Base-by-base conservation (phyloP, 2,329 filamentous ascomycete species). In the Trichoderma polysporum region DNA sequence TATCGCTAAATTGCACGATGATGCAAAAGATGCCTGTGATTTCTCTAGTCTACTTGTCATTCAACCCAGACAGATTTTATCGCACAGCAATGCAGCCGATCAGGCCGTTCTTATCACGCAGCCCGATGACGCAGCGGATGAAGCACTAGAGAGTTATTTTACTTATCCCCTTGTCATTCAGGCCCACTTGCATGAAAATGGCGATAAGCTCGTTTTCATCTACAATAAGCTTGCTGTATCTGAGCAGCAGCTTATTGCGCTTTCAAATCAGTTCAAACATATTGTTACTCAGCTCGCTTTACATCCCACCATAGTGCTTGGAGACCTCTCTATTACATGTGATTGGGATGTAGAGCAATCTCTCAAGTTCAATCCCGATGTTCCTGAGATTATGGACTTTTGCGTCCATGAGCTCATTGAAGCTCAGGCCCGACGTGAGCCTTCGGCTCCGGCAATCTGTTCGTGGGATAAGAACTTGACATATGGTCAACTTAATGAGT, bases 351-450 rank as follows among this genome's bases (percentile, higher is more conserved):
- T 64, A 2, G 2, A 56, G 3, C 60, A 64, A 17, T 31, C 60
- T 35, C 2, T 47, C 0, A 27, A 10, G 12, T 56, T 45, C 13
- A 64, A 64, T 6, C 4, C 60, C 2, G 60, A 56, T 9, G 35
- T 56, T 0, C 60, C 60, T 13, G n/a, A 47, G 29, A 56, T 64
- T 12, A 47, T 64, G 3, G 37, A 64, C 13, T 41, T 82, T 68
- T 83, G 66, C 17, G 45, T 70, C 9, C 63, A 69, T 22, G 52
- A 66, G n/a, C 66, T 70, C 7, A 59, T 70, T 8, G 57, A 56
- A 13, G 27, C 60, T 3, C 50, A 60, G 6, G 64, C 52, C 7
- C 47, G 19, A 7, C 13, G 13, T 3, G 9, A 31, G 1, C 65
- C 68, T 3, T 1, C 31, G 1, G 53, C 37, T 4, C 35, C 27